phyloP scores from a whole-genome alignment of 2,329 filamentous ascomycete species.

The Claviceps sp. region DNA sequence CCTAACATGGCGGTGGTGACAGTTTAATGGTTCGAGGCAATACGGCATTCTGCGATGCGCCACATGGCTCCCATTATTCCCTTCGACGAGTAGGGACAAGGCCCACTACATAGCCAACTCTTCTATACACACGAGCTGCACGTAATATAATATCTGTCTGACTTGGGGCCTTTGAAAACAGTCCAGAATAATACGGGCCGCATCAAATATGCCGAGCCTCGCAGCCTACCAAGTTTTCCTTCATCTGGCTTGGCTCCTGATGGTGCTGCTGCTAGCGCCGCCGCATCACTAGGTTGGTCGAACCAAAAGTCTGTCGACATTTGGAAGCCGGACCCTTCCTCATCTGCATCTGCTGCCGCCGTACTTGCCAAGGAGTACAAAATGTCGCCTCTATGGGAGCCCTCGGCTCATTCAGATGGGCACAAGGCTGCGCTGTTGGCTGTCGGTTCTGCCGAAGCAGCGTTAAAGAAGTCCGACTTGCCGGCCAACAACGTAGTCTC shows the following conservation, averaged over 20 bases:
- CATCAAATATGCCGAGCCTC: slow-evolving; percentile 58
- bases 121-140: neutral
- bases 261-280: slow-evolving; percentile 55
- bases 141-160: neutral
- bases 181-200: slow-evolving; percentile 21
- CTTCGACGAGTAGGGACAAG: no score
- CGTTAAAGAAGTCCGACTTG: slow-evolving; percentile 13
- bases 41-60: neutral
- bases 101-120: neutral
- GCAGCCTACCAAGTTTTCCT: slow-evolving; percentile 63
- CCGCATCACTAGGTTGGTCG: slow-evolving; percentile 60
- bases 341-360: slow-evolving; percentile 36
- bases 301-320: slow-evolving; percentile 51
- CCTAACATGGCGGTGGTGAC: neutral
- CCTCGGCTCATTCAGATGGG: slow-evolving; percentile 49
- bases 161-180: neutral
- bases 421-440: slow-evolving; percentile 65
- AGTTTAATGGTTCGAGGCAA: neutral
- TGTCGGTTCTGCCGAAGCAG: slow-evolving; percentile 22
- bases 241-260: slow-evolving; percentile 45
- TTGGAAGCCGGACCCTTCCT: slow-evolving; percentile 49
- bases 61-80: neutral
- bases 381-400: slow-evolving; percentile 43
- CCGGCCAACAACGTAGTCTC: neutral
- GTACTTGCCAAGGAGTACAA: slow-evolving; percentile 29